Evolutionary conservation across 1,139 yeast genomes (phyloP).

Genomic region (Magnusiomyces tetraspermus): DNA sequence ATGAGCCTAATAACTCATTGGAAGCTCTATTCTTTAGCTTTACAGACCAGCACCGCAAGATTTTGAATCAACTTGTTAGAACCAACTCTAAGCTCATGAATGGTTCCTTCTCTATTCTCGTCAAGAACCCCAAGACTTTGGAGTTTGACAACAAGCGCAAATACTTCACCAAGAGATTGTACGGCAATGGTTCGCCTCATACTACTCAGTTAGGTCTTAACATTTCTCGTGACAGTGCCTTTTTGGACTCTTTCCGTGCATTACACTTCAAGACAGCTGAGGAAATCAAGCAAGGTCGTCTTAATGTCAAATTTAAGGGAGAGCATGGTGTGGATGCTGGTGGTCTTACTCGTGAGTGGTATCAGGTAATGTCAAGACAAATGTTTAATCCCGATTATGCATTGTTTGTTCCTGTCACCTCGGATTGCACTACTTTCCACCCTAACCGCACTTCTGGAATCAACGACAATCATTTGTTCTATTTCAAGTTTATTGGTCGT

Average conservation of each 20-base stretch:
- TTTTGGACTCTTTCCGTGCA: conserved; percentile 80
- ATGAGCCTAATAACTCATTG: conserved; percentile 65
- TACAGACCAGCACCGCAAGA: conserved; percentile 83
- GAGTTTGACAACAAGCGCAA: conserved; percentile 93
- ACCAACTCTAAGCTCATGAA: conserved; percentile 89
- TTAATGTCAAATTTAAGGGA: conserved; percentile 77
- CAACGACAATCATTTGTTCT: conserved; percentile 85
- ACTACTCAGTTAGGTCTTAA: conserved; percentile 49
- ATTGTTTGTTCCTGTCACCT: conserved; percentile 79
- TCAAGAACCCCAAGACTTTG: conserved; percentile 77
- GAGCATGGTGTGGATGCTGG: conserved; percentile 99
- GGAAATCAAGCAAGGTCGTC: conserved; percentile 62
- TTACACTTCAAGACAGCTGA: conserved; percentile 71
- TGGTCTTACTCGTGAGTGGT: conserved; percentile 97
- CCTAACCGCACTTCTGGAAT: conserved; percentile 91
- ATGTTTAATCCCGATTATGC: conserved; percentile 98
- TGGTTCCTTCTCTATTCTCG: conserved; percentile 89
- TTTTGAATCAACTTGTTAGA: conserved; percentile 86
- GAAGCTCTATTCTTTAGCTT: conserved; percentile 76
- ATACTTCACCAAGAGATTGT: conserved; percentile 61
- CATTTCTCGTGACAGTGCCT: conserved; percentile 83
- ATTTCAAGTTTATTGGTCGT: conserved; percentile 90
- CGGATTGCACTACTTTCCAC: conserved; percentile 90
- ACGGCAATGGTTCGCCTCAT: conserved; percentile 19
- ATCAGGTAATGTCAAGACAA: conserved; percentile 84